A percentile compares a stretch with the other conserved stretches of the same genome.
These are phyloP conservation scores for Elaeis guineensis DNA, from an alignment of 176 grass and related monocot genomes.

Conservation along the genomic window DNA sequence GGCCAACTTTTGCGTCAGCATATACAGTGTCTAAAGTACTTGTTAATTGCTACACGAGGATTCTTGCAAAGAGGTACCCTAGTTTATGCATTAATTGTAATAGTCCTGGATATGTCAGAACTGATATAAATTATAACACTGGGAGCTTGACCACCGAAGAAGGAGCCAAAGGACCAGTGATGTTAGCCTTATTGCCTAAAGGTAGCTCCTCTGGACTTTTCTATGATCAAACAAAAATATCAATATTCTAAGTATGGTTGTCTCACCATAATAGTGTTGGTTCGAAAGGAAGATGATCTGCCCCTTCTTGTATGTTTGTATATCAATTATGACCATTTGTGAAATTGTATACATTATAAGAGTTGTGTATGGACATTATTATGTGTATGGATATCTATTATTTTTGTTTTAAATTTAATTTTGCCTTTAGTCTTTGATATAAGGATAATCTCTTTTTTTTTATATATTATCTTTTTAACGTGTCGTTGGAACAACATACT, in stretches of 20 bases:
- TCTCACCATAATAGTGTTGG: background rate
- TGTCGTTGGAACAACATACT: no score
- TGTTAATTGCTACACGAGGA: slow-evolving; percentile 37
- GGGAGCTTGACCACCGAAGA: slow-evolving; percentile 33
- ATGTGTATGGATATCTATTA: no score
- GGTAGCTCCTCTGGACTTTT: slow-evolving; percentile 32
- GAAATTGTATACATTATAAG: no score
- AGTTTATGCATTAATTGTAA: slow-evolving; percentile 37
- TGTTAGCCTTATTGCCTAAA: slow-evolving; percentile 28
- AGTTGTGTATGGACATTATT: no score
- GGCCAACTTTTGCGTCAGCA: slow-evolving; percentile 18
- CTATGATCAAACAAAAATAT: slow-evolving; percentile 26
- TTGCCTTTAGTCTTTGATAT: no score
- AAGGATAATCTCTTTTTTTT: no score
- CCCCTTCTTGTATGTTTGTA: no score
- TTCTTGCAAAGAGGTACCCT: slow-evolving; percentile 29
- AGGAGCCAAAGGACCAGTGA: slow-evolving; percentile 34
- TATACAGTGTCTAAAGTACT: slow-evolving; percentile 46
- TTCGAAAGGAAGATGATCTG: no score
- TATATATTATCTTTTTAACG: no score
- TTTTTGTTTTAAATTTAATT: no score
- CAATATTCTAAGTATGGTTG: slow-evolving; percentile 8
- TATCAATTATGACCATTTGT: no score
- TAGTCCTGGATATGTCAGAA: slow-evolving; percentile 42
- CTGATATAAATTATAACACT: slow-evolving; percentile 25